Evolutionary conservation across 176 grass and related monocot species (phyloP), one percentile per base, ranked within the genome.

Genomic region (Poa pratensis): DNA sequence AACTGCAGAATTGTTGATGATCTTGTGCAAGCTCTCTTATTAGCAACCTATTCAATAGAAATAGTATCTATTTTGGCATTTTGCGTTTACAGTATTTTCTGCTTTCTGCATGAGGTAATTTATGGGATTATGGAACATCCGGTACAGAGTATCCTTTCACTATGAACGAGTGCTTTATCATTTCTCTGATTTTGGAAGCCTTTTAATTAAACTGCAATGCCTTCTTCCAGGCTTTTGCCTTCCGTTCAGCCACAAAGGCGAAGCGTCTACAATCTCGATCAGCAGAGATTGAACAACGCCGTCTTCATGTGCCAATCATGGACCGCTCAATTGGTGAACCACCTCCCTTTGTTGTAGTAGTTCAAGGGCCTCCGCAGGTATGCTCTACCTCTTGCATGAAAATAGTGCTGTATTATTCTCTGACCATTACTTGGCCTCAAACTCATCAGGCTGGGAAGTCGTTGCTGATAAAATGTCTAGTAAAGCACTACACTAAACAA

Each of bases 401-500:
- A 68, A 71, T 80, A 26, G 37, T 83, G 18, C 17, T 57, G 37
- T 60, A 26, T 79, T 82, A 17, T 80, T 76, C 17, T 75, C 89
- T 75, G 32, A 80, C 83, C 51, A 76, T 80, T 69, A 58, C 42
- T 50, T 74, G 8, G 26, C 52, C 17, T 82, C 71, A 63, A 69
- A 82, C 69, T 85, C 43, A 69, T 76, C 86, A 98, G 91, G 96
- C 94, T 62, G 96, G 96, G 9, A 99, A 99, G 86, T 99, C 96
- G 18, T 77, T 99, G 61, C 76, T 99, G 79, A 96, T 99, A 82
- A 99, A 99, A 79, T 96, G 84, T 86, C 86, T 96, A 58, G 91
- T 99, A 62, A 99, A 99, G 49, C 93, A 92, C 76, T 99, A 94
- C 69, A 96, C 96, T 23, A 96, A 96, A 83, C 96, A 99, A 59